These are phyloP conservation scores for Salix udensis DNA, from an alignment of 345 rosid species.

Conservation along the genomic window DNA sequence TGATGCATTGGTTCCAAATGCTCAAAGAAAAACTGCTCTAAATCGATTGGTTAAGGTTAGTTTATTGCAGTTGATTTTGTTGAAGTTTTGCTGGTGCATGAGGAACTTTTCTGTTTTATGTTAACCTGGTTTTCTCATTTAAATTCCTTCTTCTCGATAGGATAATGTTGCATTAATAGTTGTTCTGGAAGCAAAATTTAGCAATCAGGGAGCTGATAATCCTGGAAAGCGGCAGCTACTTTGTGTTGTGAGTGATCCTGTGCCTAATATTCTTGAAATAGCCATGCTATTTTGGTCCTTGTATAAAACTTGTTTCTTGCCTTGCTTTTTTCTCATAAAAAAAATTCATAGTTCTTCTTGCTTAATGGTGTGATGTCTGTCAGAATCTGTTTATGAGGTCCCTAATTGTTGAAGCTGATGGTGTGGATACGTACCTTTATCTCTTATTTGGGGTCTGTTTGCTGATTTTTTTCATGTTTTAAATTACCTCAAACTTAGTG, in stretches of 20 bases:
- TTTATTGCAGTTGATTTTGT: slow-evolving; percentile 9
- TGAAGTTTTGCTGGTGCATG: background rate
- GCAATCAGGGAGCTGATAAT: slow-evolving; percentile 77
- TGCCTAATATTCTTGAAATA: background rate
- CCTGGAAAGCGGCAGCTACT: slow-evolving; percentile 89
- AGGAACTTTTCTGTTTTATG: background rate
- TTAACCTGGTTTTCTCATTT: slow-evolving; percentile 10
- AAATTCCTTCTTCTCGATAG: slow-evolving; percentile 33
- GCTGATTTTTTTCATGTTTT: background rate
- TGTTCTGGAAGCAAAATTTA: slow-evolving; percentile 87
- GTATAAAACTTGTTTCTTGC: background rate
- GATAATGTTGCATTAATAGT: slow-evolving; percentile 92
- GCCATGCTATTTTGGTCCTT: background rate
- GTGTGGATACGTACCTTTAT: background rate
- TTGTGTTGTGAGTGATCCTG: slow-evolving; percentile 70
- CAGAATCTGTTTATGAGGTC: background rate
- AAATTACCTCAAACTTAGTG: background rate
- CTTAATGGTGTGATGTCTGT: background rate
- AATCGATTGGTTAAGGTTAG: slow-evolving; percentile 80
- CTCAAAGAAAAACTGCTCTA: slow-evolving; percentile 86
- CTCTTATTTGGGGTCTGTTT: background rate
- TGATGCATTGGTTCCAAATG: slow-evolving; percentile 71
- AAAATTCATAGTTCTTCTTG: background rate
- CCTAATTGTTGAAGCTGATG: background rate
- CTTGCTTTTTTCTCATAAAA: background rate